These are phyloP conservation scores for Pseudotsuga menziesii DNA, from an alignment of 75 land plant genomes.

Conservation along the genomic window DNA sequence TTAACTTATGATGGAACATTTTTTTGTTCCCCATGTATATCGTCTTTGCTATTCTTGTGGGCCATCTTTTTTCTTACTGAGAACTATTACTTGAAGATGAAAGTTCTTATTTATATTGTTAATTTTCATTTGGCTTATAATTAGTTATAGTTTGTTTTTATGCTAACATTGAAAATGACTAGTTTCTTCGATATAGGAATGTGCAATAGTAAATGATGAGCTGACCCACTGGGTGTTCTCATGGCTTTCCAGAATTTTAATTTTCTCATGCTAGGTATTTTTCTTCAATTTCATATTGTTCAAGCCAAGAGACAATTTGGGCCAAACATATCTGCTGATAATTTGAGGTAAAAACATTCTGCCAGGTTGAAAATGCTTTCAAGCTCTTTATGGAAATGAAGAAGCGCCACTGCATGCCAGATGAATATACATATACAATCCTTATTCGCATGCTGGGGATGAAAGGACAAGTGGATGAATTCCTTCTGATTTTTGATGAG, in stretches of 20 bases:
- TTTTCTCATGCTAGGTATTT: not conserved
- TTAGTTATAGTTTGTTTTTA: not conserved
- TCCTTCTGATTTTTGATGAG: constrained; percentile 41
- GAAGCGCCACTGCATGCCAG: constrained; percentile 50
- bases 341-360: constrained; percentile 14
- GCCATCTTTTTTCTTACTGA: not conserved
- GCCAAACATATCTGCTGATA: constrained; percentile 6
- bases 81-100: not conserved
- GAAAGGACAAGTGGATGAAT: constrained; percentile 42
- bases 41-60: not conserved
- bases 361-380: constrained; percentile 48
- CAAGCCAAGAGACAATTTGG: constrained; percentile 1
- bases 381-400: constrained; percentile 61
- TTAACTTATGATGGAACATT: not conserved
- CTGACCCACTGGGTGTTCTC: no score
- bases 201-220: no score
- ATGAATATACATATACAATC: constrained; percentile 79
- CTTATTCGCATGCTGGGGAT: constrained; percentile 77
- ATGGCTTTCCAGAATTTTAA: not conserved
- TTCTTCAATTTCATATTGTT: not conserved
- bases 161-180: not conserved
- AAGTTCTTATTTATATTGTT: not conserved
- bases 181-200: no score
- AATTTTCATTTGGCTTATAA: not conserved
- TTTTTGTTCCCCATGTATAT: not conserved